Conservation (phyloP, 163 green algal genomes). For the Scenedesmus sp. region DNA sequence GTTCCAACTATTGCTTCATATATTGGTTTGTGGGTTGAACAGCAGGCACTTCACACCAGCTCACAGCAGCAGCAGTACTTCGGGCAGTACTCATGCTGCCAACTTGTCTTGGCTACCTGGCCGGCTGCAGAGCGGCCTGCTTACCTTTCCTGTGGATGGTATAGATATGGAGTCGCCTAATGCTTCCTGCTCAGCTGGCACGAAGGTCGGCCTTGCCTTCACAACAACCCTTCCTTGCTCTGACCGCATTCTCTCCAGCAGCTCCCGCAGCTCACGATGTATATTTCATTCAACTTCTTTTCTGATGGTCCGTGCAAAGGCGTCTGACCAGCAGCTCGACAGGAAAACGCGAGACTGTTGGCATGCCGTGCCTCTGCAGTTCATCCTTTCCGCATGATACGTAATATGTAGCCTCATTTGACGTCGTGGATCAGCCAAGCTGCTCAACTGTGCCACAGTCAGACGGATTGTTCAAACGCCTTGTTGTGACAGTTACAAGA, state of each 20-base stretch:
- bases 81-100: background rate
- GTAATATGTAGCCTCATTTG: background rate
- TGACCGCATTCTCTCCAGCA: background rate
- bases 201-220: conserved; percentile 19
- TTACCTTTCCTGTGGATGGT: background rate
- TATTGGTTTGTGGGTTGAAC: background rate
- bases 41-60: background rate
- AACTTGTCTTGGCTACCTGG: background rate
- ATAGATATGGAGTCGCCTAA: background rate
- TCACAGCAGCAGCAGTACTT: background rate
- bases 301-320: background rate
- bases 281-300: background rate
- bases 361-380: background rate
- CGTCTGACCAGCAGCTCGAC: background rate
- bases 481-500: background rate
- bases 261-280: background rate
- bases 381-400: background rate
- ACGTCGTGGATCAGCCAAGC: background rate
- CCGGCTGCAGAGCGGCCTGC: background rate
- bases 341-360: background rate
- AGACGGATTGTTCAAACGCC: background rate
- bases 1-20: background rate
- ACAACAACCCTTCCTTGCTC: conserved; percentile 24
- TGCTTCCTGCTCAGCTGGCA: background rate
- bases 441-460: background rate